Percentiles rank a stretch among this genome's conserved stretches.
Evolutionary conservation across 2,329 filamentous ascomycete species (phyloP).

Genomic region (Tolypocladium paradoxum): DNA sequence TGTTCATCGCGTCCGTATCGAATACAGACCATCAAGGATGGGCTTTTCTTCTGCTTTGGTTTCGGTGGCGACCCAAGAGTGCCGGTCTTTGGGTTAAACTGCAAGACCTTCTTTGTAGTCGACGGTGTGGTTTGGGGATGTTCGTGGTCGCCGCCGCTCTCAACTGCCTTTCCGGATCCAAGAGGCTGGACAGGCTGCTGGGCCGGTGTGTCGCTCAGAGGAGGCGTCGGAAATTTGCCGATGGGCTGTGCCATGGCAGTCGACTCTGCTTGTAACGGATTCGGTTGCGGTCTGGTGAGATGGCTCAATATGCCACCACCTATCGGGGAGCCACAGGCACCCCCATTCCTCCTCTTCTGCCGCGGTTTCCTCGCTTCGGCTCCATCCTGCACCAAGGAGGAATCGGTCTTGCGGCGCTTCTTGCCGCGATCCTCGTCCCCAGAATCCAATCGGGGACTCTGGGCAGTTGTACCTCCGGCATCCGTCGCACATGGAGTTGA

Average conservation of each 20-base stretch:
- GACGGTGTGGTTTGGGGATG: constrained; percentile 2
- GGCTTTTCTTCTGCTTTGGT: constrained; percentile 29
- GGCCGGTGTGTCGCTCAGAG: constrained; percentile 6
- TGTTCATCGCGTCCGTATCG: constrained; percentile 44
- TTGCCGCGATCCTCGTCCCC: constrained; percentile 20
- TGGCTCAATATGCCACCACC: constrained; percentile 7
- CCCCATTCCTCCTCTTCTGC: constrained; percentile 11
- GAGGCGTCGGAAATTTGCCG: constrained; percentile 5
- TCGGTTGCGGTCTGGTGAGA: constrained; percentile 2
- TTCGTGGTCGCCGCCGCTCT: neutral
- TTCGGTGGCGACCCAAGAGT: constrained; percentile 52
- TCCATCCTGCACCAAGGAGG: constrained; percentile 10
- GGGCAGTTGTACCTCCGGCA: neutral
- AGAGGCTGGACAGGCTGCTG: constrained; percentile 1
- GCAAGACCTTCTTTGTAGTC: constrained; percentile 35
- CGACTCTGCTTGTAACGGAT: neutral
- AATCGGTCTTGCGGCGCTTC: constrained; percentile 33
- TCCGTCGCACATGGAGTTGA: neutral
- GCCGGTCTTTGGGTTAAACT: constrained; percentile 48
- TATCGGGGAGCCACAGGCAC: constrained; percentile 3
- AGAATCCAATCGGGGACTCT: constrained; percentile 10
- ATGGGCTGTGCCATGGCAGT: neutral
- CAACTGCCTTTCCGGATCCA: neutral
- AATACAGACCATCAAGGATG: constrained; percentile 39
- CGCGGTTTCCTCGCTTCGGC: constrained; percentile 15